Conservation (phyloP, 345 rosid species). For the Hibiscus tridactylites region DNA sequence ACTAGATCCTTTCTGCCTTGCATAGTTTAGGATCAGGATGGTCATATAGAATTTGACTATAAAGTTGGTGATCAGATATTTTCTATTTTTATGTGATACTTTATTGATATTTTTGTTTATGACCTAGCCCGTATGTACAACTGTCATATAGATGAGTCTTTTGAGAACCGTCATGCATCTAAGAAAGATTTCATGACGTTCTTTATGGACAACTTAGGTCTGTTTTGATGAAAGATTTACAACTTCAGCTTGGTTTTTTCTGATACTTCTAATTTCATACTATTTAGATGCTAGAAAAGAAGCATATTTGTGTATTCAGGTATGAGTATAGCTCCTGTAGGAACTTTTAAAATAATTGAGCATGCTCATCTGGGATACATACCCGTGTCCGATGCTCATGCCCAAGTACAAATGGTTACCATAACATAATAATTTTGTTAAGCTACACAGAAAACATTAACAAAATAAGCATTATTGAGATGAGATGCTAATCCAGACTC, state of each 20-base stretch:
- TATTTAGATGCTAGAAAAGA: neutral
- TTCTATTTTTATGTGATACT: too few relatives aligned
- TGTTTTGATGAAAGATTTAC: neutral
- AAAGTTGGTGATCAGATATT: too few relatives aligned
- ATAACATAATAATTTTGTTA: neutral
- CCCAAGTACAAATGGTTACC: neutral
- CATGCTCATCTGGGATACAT: too few relatives aligned
- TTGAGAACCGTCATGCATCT: neutral
- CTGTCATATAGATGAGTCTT: neutral
- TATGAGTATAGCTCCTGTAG: too few relatives aligned
- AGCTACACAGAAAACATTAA: neutral
- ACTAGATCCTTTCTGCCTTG: too few relatives aligned
- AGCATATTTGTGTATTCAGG: neutral
- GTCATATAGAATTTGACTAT: too few relatives aligned
- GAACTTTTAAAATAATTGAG: too few relatives aligned
- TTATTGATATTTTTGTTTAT: neutral
- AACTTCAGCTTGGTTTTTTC: neutral
- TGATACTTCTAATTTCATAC: neutral
- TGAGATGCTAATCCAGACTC: neutral
- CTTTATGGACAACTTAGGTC: neutral
- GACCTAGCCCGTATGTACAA: neutral
- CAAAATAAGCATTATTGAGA: neutral
- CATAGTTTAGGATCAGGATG: too few relatives aligned
- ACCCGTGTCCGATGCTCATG: too few relatives aligned
- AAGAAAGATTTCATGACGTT: neutral